Evolutionary conservation across 208 protist genomes (phyloP).

Genomic region (Wallacemonas sp.): DNA sequence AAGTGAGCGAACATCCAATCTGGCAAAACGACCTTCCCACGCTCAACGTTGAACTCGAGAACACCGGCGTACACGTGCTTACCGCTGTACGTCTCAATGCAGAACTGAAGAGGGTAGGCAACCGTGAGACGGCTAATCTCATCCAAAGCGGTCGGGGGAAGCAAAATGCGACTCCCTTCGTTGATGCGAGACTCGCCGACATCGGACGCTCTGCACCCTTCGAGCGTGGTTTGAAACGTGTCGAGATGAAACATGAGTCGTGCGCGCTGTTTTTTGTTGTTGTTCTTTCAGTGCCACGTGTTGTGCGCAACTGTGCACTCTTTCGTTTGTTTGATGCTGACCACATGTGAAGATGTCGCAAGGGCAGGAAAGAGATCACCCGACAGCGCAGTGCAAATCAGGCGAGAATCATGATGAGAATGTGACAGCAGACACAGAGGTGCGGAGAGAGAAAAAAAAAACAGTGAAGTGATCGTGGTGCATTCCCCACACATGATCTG

Average conservation of each 20-base stretch:
- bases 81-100: constrained; percentile 50
- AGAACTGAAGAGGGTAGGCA: constrained; percentile 92
- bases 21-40: constrained; percentile 88
- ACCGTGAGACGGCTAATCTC: constrained; percentile 77
- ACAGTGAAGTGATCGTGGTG: too few relatives aligned
- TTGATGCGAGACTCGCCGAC: constrained; percentile 51
- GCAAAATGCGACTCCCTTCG: constrained; percentile 82
- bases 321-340: too few relatives aligned
- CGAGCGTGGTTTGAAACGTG: constrained; percentile 3
- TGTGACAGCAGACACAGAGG: too few relatives aligned
- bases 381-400: too few relatives aligned
- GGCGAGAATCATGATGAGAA: too few relatives aligned
- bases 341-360: too few relatives aligned
- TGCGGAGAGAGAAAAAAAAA: too few relatives aligned
- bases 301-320: too few relatives aligned
- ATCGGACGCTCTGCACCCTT: constrained; percentile 25
- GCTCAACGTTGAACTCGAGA: constrained; percentile 92
- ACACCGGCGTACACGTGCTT: constrained; percentile 82
- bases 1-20: constrained; percentile 95
- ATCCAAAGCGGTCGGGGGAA: constrained; percentile 77
- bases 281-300: too few relatives aligned
- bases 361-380: too few relatives aligned
- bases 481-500: too few relatives aligned
- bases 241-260: constrained; percentile 9
- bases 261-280: too few relatives aligned